A percentile compares a stretch with the other conserved stretches of the same genome.
Evolutionary conservation across 345 rosid genomes (phyloP).

Genomic region (Gossypium anomalum): DNA sequence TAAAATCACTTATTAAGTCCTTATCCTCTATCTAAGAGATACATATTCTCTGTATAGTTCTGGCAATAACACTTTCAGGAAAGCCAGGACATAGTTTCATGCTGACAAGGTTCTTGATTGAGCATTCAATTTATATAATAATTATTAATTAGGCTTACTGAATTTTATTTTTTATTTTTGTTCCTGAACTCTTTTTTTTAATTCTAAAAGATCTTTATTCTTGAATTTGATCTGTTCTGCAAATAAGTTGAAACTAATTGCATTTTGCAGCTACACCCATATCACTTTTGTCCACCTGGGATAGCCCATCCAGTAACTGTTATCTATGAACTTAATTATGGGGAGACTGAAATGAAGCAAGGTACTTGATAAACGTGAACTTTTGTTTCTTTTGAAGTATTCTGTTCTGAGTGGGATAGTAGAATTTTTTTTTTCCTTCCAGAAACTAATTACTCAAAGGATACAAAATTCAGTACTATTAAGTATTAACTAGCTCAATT

Average conservation of each 20-base stretch:
- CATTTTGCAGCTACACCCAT: conserved; percentile 55
- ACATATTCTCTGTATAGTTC: not conserved
- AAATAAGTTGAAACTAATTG: conserved; percentile 19
- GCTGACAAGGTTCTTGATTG: not conserved
- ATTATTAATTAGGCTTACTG: not conserved
- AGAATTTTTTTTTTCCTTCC: not conserved
- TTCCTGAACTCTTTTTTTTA: not conserved
- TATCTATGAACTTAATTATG: conserved; percentile 81
- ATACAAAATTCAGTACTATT: not conserved
- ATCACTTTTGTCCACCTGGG: conserved; percentile 73
- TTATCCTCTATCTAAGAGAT: not conserved
- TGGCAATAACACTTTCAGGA: not conserved
- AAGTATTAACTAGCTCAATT: too few relatives aligned
- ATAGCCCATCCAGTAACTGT: conserved; percentile 70
- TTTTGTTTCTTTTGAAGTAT: conserved; percentile 7
- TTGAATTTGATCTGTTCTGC: not conserved
- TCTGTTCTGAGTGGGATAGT: not conserved
- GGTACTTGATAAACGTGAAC: conserved; percentile 33
- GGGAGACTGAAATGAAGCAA: conserved; percentile 90
- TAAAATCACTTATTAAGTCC: not conserved
- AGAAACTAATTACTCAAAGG: not conserved
- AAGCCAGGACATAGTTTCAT: not conserved
- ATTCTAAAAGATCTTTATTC: not conserved
- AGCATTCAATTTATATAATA: not conserved
- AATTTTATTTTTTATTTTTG: not conserved